These are phyloP conservation scores for Meredithiella fracta DNA, from an alignment of 2,329 filamentous ascomycete species.

Conservation along the genomic window DNA sequence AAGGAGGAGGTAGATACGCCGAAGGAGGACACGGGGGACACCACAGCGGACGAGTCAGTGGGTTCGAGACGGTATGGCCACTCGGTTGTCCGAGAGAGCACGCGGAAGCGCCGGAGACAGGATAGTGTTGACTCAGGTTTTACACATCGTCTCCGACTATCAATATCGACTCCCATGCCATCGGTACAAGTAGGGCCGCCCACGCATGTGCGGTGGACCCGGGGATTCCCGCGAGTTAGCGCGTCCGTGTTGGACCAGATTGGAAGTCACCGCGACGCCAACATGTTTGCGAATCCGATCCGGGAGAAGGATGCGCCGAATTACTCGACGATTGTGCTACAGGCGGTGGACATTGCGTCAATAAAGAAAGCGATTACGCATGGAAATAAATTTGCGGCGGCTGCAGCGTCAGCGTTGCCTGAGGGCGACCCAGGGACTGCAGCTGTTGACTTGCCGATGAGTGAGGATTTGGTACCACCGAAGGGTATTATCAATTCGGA, in stretches of 20 bases:
- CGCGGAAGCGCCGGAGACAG: conserved; percentile 41
- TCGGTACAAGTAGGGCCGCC: conserved; percentile 27
- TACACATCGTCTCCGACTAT: conserved; percentile 22
- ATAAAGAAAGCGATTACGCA: conserved; percentile 62
- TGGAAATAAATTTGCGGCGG: conserved; percentile 48
- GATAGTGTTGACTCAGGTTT: conserved; percentile 28
- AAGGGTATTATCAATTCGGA: conserved; percentile 83
- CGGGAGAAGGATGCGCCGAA: conserved; percentile 61
- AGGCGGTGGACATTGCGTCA: conserved; percentile 61
- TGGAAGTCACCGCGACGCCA: conserved; percentile 58
- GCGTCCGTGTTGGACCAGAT: conserved; percentile 61
- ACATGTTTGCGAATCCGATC: conserved; percentile 62
- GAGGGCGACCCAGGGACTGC: conserved; percentile 39
- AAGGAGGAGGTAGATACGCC: conserved; percentile 46
- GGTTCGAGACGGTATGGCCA: conserved; percentile 24
- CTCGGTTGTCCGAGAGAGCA: conserved; percentile 24
- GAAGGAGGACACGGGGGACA: conserved; percentile 39
- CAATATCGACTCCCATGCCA: conserved; percentile 24
- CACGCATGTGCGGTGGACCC: conserved; percentile 57
- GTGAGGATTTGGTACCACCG: conserved; percentile 65
- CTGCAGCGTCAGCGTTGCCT: conserved; percentile 43
- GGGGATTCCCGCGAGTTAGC: conserved; percentile 58
- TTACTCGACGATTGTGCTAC: conserved; percentile 56
- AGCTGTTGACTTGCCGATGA: conserved; percentile 49
- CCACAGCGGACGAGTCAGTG: conserved; percentile 37